These are phyloP conservation scores for Candida krabiensis DNA, from an alignment of 805 yeast species.

Conservation along the genomic window DNA sequence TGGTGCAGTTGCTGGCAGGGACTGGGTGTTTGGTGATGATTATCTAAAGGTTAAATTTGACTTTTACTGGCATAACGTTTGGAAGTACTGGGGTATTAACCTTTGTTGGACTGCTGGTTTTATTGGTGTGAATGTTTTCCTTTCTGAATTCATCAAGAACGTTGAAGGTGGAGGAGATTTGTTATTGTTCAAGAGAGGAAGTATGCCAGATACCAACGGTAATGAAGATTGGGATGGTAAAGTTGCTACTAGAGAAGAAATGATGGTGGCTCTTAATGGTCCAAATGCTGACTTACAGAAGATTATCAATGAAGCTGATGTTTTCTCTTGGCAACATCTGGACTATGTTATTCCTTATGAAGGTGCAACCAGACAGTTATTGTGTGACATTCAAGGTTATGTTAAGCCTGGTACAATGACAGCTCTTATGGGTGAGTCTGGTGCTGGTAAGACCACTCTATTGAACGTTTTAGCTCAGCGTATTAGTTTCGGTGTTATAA, in stretches of 20 bases:
- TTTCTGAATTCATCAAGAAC: constrained; percentile 26
- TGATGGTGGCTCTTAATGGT: constrained; percentile 25
- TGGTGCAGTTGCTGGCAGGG: constrained; percentile 42
- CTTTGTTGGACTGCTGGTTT: constrained; percentile 44
- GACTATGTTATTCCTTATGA: constrained; percentile 55
- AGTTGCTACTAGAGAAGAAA: constrained; percentile 26
- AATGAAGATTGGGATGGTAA: constrained; percentile 44
- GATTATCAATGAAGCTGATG: constrained; percentile 33
- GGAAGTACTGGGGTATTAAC: constrained; percentile 50
- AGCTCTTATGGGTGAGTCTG: constrained; percentile 63
- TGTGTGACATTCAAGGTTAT: constrained; percentile 44
- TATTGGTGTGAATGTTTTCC: constrained; percentile 23
- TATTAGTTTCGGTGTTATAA: constrained; percentile 49
- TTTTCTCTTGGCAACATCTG: constrained; percentile 65
- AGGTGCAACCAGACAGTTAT: constrained; percentile 40
- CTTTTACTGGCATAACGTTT: constrained; percentile 40
- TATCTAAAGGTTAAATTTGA: constrained; percentile 36
- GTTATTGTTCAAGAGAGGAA: constrained; percentile 45
- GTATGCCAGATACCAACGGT: constrained; percentile 26
- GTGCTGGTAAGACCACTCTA: constrained; percentile 62
- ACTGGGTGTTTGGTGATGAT: constrained; percentile 34
- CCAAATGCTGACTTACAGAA: constrained; percentile 21
- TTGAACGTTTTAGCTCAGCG: constrained; percentile 55
- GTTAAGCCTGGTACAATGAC: constrained; percentile 55
- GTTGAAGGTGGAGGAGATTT: constrained; percentile 31